Conservation (phyloP, 176 grass and related monocot species). For the Triticum monococcum region DNA sequence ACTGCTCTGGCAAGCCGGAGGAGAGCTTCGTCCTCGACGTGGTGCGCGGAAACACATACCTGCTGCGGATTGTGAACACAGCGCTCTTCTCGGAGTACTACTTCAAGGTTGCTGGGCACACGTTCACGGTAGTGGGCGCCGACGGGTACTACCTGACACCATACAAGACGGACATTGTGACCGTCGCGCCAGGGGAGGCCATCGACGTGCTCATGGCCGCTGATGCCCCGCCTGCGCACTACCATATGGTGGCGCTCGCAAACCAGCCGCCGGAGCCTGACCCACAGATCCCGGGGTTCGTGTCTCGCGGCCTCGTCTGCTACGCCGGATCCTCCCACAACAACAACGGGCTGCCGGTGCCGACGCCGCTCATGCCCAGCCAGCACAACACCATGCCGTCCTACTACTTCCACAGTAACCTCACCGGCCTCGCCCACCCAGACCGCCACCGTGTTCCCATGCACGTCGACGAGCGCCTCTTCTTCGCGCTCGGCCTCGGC, state of each 20-base stretch:
- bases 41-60: constrained; percentile 37
- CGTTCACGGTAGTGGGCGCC: constrained; percentile 44
- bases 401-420: constrained; percentile 26
- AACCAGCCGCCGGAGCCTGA: constrained; percentile 32
- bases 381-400: constrained; percentile 44
- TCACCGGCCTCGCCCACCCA: not conserved
- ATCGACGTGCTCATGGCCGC: constrained; percentile 48
- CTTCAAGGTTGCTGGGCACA: constrained; percentile 27
- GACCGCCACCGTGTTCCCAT: not conserved
- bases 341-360: constrained; percentile 34
- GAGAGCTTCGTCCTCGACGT: constrained; percentile 48
- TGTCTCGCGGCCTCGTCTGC: constrained; percentile 34
- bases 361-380: constrained; percentile 21
- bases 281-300: constrained; percentile 2
- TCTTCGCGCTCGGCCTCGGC: constrained; percentile 29
- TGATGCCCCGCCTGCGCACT: not conserved
- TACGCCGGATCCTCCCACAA: not conserved
- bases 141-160: constrained; percentile 62
- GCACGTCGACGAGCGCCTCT: constrained; percentile 38
- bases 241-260: constrained; percentile 36
- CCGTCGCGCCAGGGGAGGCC: constrained; percentile 46
- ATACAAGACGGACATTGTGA: constrained; percentile 33
- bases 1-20: constrained; percentile 33
- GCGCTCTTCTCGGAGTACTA: constrained; percentile 25
- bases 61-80: constrained; percentile 49